phyloP scores from a whole-genome alignment of 805 yeast species.

The Yamadazyma paraphyllophila region DNA sequence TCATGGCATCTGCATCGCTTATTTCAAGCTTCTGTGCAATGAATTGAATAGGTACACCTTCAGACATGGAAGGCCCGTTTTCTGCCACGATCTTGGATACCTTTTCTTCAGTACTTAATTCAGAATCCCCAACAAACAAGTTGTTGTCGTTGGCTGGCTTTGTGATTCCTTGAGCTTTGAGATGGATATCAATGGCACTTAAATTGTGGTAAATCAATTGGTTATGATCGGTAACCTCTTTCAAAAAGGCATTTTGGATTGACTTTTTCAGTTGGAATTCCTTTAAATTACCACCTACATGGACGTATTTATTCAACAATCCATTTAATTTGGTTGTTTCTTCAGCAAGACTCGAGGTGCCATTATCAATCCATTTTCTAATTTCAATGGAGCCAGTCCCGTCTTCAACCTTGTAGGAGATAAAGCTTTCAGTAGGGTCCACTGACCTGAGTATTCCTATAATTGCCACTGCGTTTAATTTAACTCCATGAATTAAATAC shows the following conservation, averaged over 20 bases:
- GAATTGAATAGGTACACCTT: constrained; percentile 70
- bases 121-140: constrained; percentile 30
- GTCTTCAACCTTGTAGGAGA: constrained; percentile 65
- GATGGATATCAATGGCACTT: constrained; percentile 57
- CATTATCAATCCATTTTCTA: constrained; percentile 53
- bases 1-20: constrained; percentile 47
- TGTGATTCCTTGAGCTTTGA: constrained; percentile 51
- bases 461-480: constrained; percentile 59
- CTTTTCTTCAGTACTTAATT: constrained; percentile 30
- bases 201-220: constrained; percentile 67
- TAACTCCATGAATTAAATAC: constrained; percentile 56
- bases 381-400: constrained; percentile 68
- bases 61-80: constrained; percentile 57
- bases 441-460: constrained; percentile 72
- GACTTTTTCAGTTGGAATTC: constrained; percentile 64
- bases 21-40: constrained; percentile 57
- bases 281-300: constrained; percentile 46
- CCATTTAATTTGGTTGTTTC: constrained; percentile 32
- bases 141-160: constrained; percentile 16
- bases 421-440: constrained; percentile 44
- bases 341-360: constrained; percentile 27
- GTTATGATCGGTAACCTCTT: constrained; percentile 59
- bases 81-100: constrained; percentile 49
- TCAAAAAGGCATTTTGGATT: constrained; percentile 61
- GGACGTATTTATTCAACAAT: constrained; percentile 56